A percentile compares a stretch with the other conserved stretches of the same genome.
Evolutionary conservation across 73 alveolate species (phyloP).

Genomic region (Stentor roeselii): DNA sequence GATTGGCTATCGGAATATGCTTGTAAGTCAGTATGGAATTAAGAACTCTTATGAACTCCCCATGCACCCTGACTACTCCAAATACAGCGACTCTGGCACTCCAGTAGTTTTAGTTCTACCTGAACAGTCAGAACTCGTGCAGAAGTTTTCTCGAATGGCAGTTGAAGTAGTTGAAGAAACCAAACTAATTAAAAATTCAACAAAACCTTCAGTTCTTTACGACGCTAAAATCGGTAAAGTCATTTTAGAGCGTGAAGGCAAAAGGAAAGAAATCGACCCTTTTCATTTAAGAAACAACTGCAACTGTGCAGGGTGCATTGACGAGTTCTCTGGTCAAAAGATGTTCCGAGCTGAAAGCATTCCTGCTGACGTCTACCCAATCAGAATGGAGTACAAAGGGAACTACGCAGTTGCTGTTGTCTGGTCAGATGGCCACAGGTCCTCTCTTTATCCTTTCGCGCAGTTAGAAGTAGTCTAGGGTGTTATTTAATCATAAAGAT

Average conservation of each 20-base stretch:
- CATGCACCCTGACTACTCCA: constrained; percentile 56
- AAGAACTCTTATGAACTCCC: constrained; percentile 72
- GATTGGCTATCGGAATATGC: constrained; percentile 68
- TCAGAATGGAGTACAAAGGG: constrained; percentile 76
- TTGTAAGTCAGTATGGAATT: constrained; percentile 74
- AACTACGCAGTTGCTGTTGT: constrained; percentile 87
- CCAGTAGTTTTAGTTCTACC: constrained; percentile 81
- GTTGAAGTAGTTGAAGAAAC: constrained; percentile 52
- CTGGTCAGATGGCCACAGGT: constrained; percentile 89
- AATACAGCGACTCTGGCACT: constrained; percentile 73
- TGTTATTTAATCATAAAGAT: neutral
- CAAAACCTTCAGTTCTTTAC: constrained; percentile 12
- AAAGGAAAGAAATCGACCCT: constrained; percentile 52
- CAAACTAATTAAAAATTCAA: constrained; percentile 25
- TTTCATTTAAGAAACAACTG: constrained; percentile 63
- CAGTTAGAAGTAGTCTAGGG: no score
- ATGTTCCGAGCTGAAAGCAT: constrained; percentile 48
- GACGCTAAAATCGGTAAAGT: neutral
- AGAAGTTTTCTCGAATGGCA: constrained; percentile 59
- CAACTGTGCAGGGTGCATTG: constrained; percentile 83
- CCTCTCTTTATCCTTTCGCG: constrained; percentile 75
- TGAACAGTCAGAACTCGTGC: constrained; percentile 55
- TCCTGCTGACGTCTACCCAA: constrained; percentile 77
- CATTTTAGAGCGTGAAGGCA: constrained; percentile 19
- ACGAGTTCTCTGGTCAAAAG: constrained; percentile 69